Conservation (phyloP, 2,329 filamentous ascomycete genomes). For the Trichocomaceae sp. region DNA sequence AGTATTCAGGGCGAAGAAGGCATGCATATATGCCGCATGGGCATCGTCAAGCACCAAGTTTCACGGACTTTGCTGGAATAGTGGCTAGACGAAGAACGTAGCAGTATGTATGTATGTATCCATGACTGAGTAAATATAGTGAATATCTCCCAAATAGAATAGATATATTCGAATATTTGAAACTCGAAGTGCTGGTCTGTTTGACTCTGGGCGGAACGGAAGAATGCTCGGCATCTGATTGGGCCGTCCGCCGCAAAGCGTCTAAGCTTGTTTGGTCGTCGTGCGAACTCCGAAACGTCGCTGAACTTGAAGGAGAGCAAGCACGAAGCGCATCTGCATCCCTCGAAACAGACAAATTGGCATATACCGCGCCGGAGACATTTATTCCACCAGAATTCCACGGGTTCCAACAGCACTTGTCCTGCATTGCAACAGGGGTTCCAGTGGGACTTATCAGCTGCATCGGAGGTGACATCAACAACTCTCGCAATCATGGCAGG, state of each 20-base stretch:
- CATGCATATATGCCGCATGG: too few relatives aligned
- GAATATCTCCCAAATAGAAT: too few relatives aligned
- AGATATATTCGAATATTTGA: too few relatives aligned
- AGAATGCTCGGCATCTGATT: conserved; percentile 3
- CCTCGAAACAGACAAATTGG: not conserved
- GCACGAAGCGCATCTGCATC: not conserved
- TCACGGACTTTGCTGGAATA: not conserved
- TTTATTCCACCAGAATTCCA: not conserved
- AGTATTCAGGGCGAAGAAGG: too few relatives aligned
- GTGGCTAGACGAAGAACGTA: not conserved
- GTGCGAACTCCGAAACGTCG: not conserved
- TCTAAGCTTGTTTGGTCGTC: conserved; percentile 8
- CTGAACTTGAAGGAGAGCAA: not conserved
- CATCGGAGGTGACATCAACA: conserved; percentile 9
- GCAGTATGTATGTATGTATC: too few relatives aligned
- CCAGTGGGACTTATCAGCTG: not conserved
- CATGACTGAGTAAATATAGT: too few relatives aligned
- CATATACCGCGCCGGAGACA: not conserved
- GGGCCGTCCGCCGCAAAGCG: not conserved
- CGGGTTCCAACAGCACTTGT: not conserved
- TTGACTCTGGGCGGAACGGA: not conserved
- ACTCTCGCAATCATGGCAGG: conserved; percentile 65
- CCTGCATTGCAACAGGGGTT: not conserved
- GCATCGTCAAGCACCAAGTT: not conserved
- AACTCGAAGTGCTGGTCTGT: not conserved